Evolutionary conservation across 1,284 basidiomycete species (phyloP), one percentile per base, ranked within the genome.

Genomic region (Sporisorium scitamineum): DNA sequence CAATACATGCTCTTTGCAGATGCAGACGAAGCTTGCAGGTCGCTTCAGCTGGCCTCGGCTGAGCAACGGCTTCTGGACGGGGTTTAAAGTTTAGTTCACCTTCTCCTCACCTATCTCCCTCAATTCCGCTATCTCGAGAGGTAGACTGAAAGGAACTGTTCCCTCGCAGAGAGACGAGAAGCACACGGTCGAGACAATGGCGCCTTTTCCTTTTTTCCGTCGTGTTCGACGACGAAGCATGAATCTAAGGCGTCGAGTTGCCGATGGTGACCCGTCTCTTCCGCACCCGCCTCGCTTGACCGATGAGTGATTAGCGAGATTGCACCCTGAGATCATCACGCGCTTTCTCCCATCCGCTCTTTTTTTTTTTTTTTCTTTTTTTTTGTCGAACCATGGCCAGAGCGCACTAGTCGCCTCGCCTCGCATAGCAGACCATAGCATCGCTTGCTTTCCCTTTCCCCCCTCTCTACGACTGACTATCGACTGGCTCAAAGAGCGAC

Each of bases 321-420:
- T 53, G 58, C 58, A 60, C 50, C 58, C 58, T 60, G 50, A 53
- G 58, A 53, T 60, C 50, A 60, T 37, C 29, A 52, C 22, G 41
- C 27, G 24, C 47, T n/a, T 31, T 48, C 5, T 27, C 14, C 13
- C 24, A 47, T 13, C 24, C 24, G 24, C 44, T 6, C 13, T 47
- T 2, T 16, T 4, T 16, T 13, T 26, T 47, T 27, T 27, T 47
- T 13, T 47, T 2, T 16, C 13, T 16, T 13, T 26, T 47, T 27
- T 27, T 47, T 13, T 47, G 27, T 47, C 44, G 16, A 47, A 47
- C 13, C 16, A 26, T 6, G 44, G 26, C n/a, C n/a, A 47, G 26
- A 47, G 44, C 24, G 26, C 44, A 48, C 47, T 48, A 27, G 44
- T 27, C 26, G 1, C 14, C 16, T 48, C 29, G 29, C 26, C 27